Evolutionary conservation across 148 eudicot genomes (phyloP).

Genomic region (Persicaria tinctoria): DNA sequence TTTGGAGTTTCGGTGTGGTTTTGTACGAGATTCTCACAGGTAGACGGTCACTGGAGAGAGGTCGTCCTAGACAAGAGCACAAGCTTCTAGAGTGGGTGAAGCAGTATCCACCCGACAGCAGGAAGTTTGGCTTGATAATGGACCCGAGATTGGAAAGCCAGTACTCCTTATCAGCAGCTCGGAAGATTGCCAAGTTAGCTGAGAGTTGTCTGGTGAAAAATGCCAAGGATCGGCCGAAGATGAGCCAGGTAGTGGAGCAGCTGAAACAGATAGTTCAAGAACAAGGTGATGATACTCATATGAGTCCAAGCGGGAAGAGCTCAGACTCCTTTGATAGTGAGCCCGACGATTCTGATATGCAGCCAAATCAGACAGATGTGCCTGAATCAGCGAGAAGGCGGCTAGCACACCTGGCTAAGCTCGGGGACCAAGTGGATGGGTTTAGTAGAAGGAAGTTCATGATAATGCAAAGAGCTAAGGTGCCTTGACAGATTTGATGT

Average conservation of each 20-base stretch:
- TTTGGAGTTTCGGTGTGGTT: constrained; percentile 85
- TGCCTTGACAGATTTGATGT: constrained; percentile 13
- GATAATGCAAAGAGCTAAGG: constrained; percentile 68
- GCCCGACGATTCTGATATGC: constrained; percentile 13
- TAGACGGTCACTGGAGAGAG: constrained; percentile 55
- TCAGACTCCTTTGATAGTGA: background rate
- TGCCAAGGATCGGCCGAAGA: constrained; percentile 64
- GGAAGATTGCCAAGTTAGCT: constrained; percentile 60
- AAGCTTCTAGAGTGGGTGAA: constrained; percentile 67
- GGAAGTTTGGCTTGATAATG: constrained; percentile 49
- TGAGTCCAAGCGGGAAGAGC: background rate
- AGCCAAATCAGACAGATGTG: constrained; percentile 15
- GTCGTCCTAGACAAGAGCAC: constrained; percentile 55
- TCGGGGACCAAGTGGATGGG: constrained; percentile 62
- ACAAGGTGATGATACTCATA: constrained; percentile 21
- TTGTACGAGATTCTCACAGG: constrained; percentile 81
- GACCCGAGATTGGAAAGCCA: constrained; percentile 55
- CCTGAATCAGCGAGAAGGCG: constrained; percentile 48
- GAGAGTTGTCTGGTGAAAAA: constrained; percentile 50
- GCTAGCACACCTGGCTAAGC: constrained; percentile 58
- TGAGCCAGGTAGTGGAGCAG: constrained; percentile 67
- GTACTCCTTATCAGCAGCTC: constrained; percentile 49
- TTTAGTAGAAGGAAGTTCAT: constrained; percentile 42
- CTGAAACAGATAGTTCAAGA: constrained; percentile 36
- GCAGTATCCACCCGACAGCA: constrained; percentile 47